These are phyloP conservation scores for Suillus occidentalis DNA, from an alignment of 768 basidiomycete genomes.

Conservation along the genomic window DNA sequence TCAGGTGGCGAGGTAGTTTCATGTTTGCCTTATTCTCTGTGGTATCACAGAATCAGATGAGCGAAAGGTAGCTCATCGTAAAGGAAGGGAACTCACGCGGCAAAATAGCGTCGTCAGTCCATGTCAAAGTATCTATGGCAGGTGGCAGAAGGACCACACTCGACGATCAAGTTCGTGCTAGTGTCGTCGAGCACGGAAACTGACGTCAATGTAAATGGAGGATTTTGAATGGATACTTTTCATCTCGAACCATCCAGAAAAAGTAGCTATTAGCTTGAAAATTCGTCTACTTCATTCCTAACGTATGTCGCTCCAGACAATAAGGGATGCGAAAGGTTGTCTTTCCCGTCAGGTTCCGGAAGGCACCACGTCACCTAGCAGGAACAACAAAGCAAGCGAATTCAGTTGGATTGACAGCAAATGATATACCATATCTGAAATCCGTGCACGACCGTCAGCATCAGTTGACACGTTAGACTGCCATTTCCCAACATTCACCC, in stretches of 20 bases:
- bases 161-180: background rate
- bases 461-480: slow-evolving; percentile 10
- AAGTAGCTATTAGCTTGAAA: background rate
- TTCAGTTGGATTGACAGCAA: background rate
- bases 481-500: background rate
- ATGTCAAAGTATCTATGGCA: background rate
- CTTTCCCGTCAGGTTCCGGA: background rate
- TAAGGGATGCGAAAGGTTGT: background rate
- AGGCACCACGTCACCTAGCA: background rate
- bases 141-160: background rate
- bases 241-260: background rate
- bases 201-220: background rate
- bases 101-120: background rate
- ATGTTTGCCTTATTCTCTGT: background rate
- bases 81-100: background rate
- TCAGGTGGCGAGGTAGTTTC: background rate
- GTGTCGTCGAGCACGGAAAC: background rate
- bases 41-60: background rate
- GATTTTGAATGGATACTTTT: background rate
- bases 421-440: slow-evolving; percentile 1
- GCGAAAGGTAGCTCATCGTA: too few species aligned
- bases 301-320: background rate
- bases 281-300: background rate
- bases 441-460: background rate
- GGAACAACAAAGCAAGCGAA: background rate